Evolutionary conservation across 164 flowering plant genomes (phyloP).

Genomic region (Chimonanthus praecox): DNA sequence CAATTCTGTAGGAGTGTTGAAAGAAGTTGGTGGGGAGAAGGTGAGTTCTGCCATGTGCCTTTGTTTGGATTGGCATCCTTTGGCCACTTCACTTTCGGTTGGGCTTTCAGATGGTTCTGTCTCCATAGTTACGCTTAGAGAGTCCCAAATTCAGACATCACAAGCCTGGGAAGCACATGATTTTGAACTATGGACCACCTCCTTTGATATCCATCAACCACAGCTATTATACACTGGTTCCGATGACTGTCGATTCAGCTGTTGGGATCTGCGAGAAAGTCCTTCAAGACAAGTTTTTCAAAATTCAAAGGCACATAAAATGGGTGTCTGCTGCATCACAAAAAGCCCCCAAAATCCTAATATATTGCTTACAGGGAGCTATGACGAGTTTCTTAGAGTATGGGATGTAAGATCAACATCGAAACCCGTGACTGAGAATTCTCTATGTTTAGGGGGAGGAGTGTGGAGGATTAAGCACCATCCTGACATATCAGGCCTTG

Average conservation of each 20-base stretch:
- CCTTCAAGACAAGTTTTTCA: constrained; percentile 53
- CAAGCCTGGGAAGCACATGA: constrained; percentile 89
- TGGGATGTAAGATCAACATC: constrained; percentile 84
- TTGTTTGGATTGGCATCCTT: constrained; percentile 78
- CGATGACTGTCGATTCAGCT: constrained; percentile 78
- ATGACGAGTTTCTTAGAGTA: constrained; percentile 71
- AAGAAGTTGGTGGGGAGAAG: constrained; percentile 35
- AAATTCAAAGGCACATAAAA: constrained; percentile 58
- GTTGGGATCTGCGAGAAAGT: constrained; percentile 81
- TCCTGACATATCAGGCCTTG: constrained; percentile 45
- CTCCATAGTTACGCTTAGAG: constrained; percentile 44
- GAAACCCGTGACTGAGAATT: constrained; percentile 56
- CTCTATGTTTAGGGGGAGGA: constrained; percentile 79
- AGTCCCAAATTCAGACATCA: constrained; percentile 35
- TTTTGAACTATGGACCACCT: constrained; percentile 81
- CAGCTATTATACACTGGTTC: constrained; percentile 77
- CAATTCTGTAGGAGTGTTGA: constrained; percentile 36
- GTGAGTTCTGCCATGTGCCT: constrained; percentile 88
- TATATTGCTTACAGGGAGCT: constrained; percentile 73
- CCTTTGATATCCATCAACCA: constrained; percentile 76
- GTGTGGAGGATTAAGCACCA: constrained; percentile 95
- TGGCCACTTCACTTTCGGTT: constrained; percentile 54
- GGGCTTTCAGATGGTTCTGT: constrained; percentile 87
- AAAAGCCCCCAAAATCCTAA: constrained; percentile 53
- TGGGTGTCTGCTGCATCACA: constrained; percentile 86